Percentiles rank a stretch among this genome's conserved stretches.
phyloP scores from a whole-genome alignment of 441 rosid genomes.

The Populus tomentosa region DNA sequence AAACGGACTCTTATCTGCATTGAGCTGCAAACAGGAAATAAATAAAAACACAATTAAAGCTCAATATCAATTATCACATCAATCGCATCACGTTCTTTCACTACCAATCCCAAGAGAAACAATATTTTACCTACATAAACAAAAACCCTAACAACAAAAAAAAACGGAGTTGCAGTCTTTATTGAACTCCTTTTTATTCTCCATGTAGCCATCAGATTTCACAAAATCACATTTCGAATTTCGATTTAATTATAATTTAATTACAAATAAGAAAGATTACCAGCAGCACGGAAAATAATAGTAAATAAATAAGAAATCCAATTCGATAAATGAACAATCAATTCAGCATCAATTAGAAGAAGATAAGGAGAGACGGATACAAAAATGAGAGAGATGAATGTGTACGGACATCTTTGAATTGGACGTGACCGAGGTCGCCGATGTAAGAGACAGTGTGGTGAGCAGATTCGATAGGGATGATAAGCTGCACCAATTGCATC shows the following conservation, averaged over 20 bases:
- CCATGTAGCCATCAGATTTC: no score
- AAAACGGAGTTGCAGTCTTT: no score
- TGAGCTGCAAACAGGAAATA: no score
- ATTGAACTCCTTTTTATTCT: no score
- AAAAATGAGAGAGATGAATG: constrained; percentile 4
- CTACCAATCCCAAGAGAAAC: no score
- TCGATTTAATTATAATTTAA: neutral
- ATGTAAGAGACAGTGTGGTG: constrained; percentile 77
- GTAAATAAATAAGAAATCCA: neutral
- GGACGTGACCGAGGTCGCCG: constrained; percentile 82
- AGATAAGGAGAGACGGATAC: neutral
- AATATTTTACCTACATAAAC: no score
- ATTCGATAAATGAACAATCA: neutral
- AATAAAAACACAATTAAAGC: no score
- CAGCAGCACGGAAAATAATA: neutral
- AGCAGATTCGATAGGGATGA: constrained; percentile 81
- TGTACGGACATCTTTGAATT: constrained; percentile 77
- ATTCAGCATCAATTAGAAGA: neutral
- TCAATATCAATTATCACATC: no score
- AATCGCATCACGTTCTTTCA: no score
- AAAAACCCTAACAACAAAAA: no score
- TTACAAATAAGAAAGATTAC: neutral
- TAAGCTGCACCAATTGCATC: constrained; percentile 42
- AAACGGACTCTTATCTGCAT: no score
- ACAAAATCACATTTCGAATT: neutral